phyloP scores from a whole-genome alignment of 352 stramenopile species.

The Globisporangium sylvaticum region DNA sequence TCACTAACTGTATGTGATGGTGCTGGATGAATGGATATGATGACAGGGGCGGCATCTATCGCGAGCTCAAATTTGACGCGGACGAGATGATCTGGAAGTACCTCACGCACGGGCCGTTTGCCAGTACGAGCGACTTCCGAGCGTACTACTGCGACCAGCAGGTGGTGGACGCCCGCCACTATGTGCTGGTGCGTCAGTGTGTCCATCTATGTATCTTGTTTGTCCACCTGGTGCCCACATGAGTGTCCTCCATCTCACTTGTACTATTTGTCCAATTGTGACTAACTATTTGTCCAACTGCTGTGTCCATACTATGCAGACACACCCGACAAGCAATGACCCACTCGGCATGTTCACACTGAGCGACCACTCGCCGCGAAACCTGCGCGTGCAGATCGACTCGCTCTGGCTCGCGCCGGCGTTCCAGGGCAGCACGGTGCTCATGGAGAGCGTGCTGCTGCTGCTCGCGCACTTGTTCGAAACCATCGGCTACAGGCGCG shows the following conservation, averaged over 20 bases:
- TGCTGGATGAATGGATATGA: background rate
- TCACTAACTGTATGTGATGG: background rate
- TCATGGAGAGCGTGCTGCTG: constrained; percentile 63
- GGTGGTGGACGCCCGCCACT: constrained; percentile 40
- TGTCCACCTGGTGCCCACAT: constrained; percentile 2
- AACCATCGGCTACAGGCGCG: constrained; percentile 61
- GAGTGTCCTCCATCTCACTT: background rate
- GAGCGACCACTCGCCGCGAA: constrained; percentile 59
- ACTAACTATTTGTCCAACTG: background rate
- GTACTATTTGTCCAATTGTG: background rate
- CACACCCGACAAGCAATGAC: constrained; percentile 36
- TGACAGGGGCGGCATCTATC: constrained; percentile 57
- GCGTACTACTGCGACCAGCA: constrained; percentile 31
- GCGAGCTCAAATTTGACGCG: constrained; percentile 53
- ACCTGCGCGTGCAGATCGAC: constrained; percentile 78
- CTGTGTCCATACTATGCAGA: constrained; percentile 20
- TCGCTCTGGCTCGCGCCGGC: constrained; percentile 78
- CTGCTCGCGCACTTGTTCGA: constrained; percentile 74
- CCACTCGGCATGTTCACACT: constrained; percentile 81
- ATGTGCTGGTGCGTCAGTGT: constrained; percentile 39
- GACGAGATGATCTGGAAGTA: constrained; percentile 81
- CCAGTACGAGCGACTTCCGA: constrained; percentile 29
- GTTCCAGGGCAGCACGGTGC: constrained; percentile 53
- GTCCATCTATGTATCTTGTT: background rate
- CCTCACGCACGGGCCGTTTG: constrained; percentile 61